Evolutionary conservation across 2,329 filamentous ascomycete genomes (phyloP).

Genomic region (Botryotinia convoluta): DNA sequence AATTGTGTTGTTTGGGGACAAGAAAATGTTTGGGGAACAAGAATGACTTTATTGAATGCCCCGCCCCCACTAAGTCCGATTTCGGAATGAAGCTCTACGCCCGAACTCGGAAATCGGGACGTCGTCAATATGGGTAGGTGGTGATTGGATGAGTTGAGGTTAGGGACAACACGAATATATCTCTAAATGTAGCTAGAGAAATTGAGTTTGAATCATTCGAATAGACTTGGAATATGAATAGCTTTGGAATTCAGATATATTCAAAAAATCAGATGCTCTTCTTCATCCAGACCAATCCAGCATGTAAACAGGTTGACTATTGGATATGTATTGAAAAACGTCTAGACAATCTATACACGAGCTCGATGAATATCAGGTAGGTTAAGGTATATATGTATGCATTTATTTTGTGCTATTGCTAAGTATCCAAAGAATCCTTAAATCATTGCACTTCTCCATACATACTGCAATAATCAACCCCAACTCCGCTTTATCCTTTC

Average conservation of each 20-base stretch:
- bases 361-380: neutral
- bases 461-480: neutral
- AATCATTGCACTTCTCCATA: neutral
- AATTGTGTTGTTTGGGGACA: neutral
- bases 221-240: neutral
- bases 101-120: conserved; percentile 8
- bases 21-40: neutral
- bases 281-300: neutral
- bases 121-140: neutral
- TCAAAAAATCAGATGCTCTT: neutral
- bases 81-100: conserved; percentile 1
- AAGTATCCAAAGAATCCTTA: neutral
- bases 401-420: neutral
- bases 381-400: neutral
- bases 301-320: neutral
- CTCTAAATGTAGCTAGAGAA: neutral
- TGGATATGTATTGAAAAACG: neutral
- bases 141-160: neutral
- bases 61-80: conserved; percentile 11
- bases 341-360: neutral
- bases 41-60: conserved; percentile 10
- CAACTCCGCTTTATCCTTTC: neutral
- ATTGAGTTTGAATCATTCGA: neutral
- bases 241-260: neutral
- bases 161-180: neutral